Evolutionary conservation across 139 green algal species (phyloP), one percentile per base, ranked within the genome.

Genomic region (Ostreobium quekettii): DNA sequence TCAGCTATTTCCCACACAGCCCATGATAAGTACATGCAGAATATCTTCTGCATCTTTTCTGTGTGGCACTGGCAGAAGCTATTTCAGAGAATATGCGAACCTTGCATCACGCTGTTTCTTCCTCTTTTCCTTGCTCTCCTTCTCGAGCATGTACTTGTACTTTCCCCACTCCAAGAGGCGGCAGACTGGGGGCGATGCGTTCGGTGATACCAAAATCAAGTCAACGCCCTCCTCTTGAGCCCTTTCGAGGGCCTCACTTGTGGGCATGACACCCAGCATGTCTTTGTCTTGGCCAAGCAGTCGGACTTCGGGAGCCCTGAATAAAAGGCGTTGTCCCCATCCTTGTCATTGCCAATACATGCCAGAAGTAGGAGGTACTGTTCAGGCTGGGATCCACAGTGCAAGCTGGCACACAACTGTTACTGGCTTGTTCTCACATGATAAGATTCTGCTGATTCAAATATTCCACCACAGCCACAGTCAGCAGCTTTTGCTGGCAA

Each of bases 131-230:
- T 85, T 86, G 36, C 73, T 74, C 26, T 77, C 75, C 81, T 91
- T 92, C 58, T 81, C 71, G 64, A 83, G 70, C 74, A 93, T 80
- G 62, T 89, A 93, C 31, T 86, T 85, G 81, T 78, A 88, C 70
- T 93, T 93, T 61, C 62, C 69, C 32, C 70, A 81, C n/a, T 87
- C 76, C 49, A 91, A 74, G 6, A 91, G 47, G 19, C 82, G 70
- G 63, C 75, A 85, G 36, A 90, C 80, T 4, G 84, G 84, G 6
- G 84, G 84, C 33, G 48, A 33, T 6, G 80, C 73, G 49, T 84
- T 74, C 0, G 71, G 64, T 24, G 67, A 76, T 32, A 88, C 60
- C 64, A 87, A 36, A 11, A 92, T 76, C 24, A 92, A 60, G 68
- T 92, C 86, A 31, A 86, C 42, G 4, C 56, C 79, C 47, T 58